Percentiles rank a stretch among this genome's conserved stretches.
phyloP scores from a whole-genome alignment of 2,329 filamentous ascomycete species.

The Neonectria magnoliae region DNA sequence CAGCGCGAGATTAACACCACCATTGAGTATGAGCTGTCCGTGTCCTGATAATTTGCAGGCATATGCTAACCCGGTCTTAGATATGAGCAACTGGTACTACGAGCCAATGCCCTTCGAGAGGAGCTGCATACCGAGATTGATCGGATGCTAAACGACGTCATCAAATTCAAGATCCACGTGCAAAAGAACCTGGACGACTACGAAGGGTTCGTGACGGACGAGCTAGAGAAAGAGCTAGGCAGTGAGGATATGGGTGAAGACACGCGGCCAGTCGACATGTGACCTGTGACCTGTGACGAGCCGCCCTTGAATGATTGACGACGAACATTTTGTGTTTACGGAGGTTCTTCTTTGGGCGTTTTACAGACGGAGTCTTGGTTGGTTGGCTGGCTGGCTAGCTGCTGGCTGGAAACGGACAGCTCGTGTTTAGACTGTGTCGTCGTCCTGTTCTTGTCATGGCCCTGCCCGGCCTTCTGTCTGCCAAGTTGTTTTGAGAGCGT shows the following conservation, averaged over 20 bases:
- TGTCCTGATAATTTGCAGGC: background rate
- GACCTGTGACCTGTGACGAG: constrained; percentile 30
- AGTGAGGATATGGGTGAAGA: constrained; percentile 67
- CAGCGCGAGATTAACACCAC: constrained; percentile 96
- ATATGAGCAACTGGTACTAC: constrained; percentile 91
- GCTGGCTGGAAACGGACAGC: constrained; percentile 2
- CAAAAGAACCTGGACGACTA: constrained; percentile 94
- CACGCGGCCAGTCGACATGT: constrained; percentile 61
- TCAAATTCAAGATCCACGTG: constrained; percentile 98
- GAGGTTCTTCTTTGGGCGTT: constrained; percentile 13
- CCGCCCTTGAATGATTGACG: constrained; percentile 23
- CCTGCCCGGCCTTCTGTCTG: background rate
- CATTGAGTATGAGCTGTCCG: constrained; percentile 78
- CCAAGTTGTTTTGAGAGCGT: background rate
- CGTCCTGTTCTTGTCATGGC: background rate
- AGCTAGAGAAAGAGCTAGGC: constrained; percentile 87
- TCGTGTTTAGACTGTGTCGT: constrained; percentile 1
- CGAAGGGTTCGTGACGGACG: constrained; percentile 90
- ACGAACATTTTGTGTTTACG: constrained; percentile 7
- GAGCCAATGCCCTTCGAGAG: constrained; percentile 86
- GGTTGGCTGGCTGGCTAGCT: constrained; percentile 1
- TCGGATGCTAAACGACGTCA: constrained; percentile 94
- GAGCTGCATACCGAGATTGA: constrained; percentile 98
- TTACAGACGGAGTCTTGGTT: constrained; percentile 8
- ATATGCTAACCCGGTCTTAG: constrained; percentile 53